These are phyloP conservation scores for Paradendryphiella salina DNA, from an alignment of 2,329 filamentous ascomycete genomes.

Conservation along the genomic window DNA sequence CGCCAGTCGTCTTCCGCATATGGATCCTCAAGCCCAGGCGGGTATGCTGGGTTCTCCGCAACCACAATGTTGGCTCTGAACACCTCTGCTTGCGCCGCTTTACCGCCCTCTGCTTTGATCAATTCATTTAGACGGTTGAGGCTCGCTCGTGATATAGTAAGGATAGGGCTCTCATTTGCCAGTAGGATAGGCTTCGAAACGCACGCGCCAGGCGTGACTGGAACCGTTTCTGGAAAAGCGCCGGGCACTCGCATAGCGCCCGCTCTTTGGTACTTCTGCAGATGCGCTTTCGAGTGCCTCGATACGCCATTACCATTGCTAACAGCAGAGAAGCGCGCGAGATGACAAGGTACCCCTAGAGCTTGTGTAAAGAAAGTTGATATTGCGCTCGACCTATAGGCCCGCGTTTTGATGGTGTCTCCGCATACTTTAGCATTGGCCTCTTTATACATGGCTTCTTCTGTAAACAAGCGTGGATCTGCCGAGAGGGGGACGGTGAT, in stretches of 20 bases:
- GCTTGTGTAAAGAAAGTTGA: slow-evolving; percentile 76
- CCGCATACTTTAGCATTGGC: slow-evolving; percentile 76
- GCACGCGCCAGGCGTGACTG: slow-evolving; percentile 56
- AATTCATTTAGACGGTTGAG: slow-evolving; percentile 75
- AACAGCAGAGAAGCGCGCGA: slow-evolving; percentile 77
- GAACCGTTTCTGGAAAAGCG: slow-evolving; percentile 55
- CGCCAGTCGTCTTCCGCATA: slow-evolving; percentile 84
- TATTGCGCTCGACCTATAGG: slow-evolving; percentile 68
- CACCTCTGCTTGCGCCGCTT: slow-evolving; percentile 68
- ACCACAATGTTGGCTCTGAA: slow-evolving; percentile 91
- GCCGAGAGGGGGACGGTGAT: slow-evolving; percentile 64
- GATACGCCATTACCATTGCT: slow-evolving; percentile 57
- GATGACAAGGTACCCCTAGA: slow-evolving; percentile 76
- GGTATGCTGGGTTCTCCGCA: slow-evolving; percentile 50
- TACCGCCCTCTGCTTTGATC: slow-evolving; percentile 67
- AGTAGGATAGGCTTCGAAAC: slow-evolving; percentile 67
- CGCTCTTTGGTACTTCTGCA: slow-evolving; percentile 55
- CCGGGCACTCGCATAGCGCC: slow-evolving; percentile 53
- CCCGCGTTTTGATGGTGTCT: slow-evolving; percentile 70
- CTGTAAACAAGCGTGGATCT: slow-evolving; percentile 62
- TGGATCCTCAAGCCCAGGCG: slow-evolving; percentile 56
- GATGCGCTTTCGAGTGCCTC: slow-evolving; percentile 72
- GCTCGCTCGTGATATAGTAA: slow-evolving; percentile 79
- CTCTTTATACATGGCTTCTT: slow-evolving; percentile 45
- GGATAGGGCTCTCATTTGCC: slow-evolving; percentile 91